Conservation (phyloP, 768 basidiomycete species). For the Phlegmacium glaucopus region DNA sequence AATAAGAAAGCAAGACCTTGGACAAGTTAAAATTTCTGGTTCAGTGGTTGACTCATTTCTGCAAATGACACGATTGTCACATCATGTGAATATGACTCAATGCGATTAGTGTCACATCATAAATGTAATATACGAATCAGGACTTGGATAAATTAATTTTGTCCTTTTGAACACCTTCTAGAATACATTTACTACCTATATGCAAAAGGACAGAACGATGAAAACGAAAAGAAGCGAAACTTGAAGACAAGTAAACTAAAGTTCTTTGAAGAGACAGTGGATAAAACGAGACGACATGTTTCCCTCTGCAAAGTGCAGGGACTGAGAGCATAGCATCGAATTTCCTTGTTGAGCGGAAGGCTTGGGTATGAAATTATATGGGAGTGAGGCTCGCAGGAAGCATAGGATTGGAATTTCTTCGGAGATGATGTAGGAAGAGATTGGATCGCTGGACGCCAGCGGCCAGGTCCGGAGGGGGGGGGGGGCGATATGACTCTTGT, state of each 20-base stretch:
- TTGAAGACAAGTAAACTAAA: neutral
- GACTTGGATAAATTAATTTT: neutral
- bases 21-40: neutral
- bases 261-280: neutral
- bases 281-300: constrained; percentile 2
- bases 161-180: constrained; percentile 6
- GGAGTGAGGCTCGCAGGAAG: no score
- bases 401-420: no score
- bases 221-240: constrained; percentile 4
- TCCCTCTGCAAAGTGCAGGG: neutral
- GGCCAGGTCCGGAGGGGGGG: no score
- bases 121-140: neutral
- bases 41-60: neutral
- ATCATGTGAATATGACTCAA: neutral
- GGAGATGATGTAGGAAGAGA: no score
- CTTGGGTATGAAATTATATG: no score
- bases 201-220: constrained; percentile 6
- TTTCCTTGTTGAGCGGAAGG: no score
- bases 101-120: neutral
- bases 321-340: no score
- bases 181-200: constrained; percentile 13
- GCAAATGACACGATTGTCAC: neutral
- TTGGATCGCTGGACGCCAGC: no score
- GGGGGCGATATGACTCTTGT: neutral
- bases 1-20: no score